Conservation (phyloP, 2,329 filamentous ascomycete species). For the Microdochium trichocladiopsis region DNA sequence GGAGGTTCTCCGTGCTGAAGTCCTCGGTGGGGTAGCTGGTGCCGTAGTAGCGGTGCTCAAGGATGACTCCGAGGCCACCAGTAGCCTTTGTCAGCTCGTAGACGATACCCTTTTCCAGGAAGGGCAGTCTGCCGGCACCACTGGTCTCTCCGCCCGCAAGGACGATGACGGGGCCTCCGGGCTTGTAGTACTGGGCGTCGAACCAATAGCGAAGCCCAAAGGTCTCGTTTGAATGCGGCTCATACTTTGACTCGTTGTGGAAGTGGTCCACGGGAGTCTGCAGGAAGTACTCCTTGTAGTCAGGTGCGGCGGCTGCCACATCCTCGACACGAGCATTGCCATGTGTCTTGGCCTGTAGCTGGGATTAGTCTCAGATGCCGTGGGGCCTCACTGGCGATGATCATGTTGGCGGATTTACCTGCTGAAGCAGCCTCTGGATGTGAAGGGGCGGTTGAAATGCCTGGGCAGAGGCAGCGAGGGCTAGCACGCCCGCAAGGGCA, state of each 20-base stretch:
- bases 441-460: slow-evolving; percentile 1
- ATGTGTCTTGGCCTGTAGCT: background rate
- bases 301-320: slow-evolving; percentile 1
- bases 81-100: slow-evolving; percentile 64
- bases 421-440: slow-evolving; percentile 1
- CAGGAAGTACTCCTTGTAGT: slow-evolving; percentile 32
- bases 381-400: background rate
- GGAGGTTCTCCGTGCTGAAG: slow-evolving; percentile 60
- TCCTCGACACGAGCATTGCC: background rate
- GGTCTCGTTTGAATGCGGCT: slow-evolving; percentile 61
- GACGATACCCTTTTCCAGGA: slow-evolving; percentile 71
- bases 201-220: slow-evolving; percentile 80
- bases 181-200: slow-evolving; percentile 66
- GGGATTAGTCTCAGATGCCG: slow-evolving; percentile 8
- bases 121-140: slow-evolving; percentile 57
- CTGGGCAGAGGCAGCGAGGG: slow-evolving; percentile 1
- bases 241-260: slow-evolving; percentile 71
- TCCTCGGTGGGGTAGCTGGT: slow-evolving; percentile 62
- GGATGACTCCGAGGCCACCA: slow-evolving; percentile 67
- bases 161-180: slow-evolving; percentile 75
- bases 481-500: slow-evolving; percentile 1
- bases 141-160: slow-evolving; percentile 66
- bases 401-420: background rate
- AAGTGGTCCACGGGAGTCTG: slow-evolving; percentile 68
- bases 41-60: slow-evolving; percentile 87